Evolutionary conservation across 1,284 basidiomycete genomes (phyloP), one percentile per base, ranked within the genome.

Genomic region (Sporisorium graminicola): DNA sequence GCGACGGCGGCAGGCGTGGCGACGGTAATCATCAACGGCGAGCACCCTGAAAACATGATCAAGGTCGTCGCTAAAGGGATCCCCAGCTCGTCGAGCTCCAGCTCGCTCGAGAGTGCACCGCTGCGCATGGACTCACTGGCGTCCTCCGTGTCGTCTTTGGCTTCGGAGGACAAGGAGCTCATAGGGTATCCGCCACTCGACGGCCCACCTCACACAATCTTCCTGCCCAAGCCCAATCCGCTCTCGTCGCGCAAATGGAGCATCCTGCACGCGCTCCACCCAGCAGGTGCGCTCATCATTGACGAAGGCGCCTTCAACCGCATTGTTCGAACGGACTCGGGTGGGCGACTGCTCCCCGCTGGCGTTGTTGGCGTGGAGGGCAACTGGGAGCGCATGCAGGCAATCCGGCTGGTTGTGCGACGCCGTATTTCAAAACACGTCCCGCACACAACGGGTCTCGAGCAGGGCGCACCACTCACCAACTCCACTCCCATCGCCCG

Each of bases 1-100:
- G 95, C 96, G 0, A 97, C 93, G 0, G 95, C 92, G 0, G 96
- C 95, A 0, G 96, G 97, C 5, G 94, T 97, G n/a, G 92, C 94
- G 0, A 98, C 96, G 0, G 90, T 98, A 49, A 93, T 99, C 51
- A 52, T 85, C 24, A 84, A 84, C 53, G 80, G 81, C 42, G 69
- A 91, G 77, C 89, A 90, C 47, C 94, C 95, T 0, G 88, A 90
- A 50, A 91, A 90, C 79, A 92, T 98, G 63, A 90, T 94, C 78
- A 88, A 88, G 20, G 94, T 98, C 82, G 93, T 98, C 49, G 90
- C 65, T 2, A 57, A 58, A 8, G 80, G 79, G 1, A 60, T 82
- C 5, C 73, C 80, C 0, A 20, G 40, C 2, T 16, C 5, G 3
- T n/a, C 59, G 7, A 14, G 37, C 14, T 20, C 40, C 10, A 13